phyloP scores from a whole-genome alignment of 331 rosid species.

The Prunus yedoensis region DNA sequence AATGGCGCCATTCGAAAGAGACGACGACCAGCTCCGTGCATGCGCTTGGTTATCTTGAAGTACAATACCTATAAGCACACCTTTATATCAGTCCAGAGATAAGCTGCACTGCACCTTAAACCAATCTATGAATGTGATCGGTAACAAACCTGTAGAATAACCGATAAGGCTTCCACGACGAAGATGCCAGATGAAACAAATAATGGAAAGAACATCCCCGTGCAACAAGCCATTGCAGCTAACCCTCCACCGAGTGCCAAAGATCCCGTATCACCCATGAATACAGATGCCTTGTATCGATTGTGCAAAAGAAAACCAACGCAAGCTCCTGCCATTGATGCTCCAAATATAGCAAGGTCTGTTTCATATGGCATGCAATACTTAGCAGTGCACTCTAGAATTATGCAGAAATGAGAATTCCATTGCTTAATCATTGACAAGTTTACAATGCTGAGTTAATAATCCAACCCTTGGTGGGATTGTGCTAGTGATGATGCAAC shows the following conservation, averaged over 20 bases:
- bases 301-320: constrained; percentile 95
- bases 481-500: neutral
- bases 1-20: constrained; percentile 68
- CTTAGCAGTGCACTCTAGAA: constrained; percentile 5
- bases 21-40: constrained; percentile 43
- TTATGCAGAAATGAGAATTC: constrained; percentile 8
- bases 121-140: neutral
- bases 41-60: constrained; percentile 50
- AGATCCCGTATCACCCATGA: constrained; percentile 91
- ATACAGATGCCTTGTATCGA: constrained; percentile 79
- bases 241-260: constrained; percentile 91
- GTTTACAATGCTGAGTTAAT: no score
- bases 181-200: constrained; percentile 75
- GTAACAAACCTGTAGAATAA: constrained; percentile 65
- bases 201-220: constrained; percentile 94
- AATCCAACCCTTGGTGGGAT: no score
- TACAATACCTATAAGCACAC: constrained; percentile 43
- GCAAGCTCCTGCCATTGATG: constrained; percentile 99
- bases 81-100: neutral
- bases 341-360: constrained; percentile 93
- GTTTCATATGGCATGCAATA: constrained; percentile 29
- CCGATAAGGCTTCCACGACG: constrained; percentile 60
- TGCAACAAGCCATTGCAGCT: constrained; percentile 95
- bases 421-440: neutral
- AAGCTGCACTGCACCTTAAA: neutral